A percentile compares a stretch with the other conserved stretches of the same genome.
Conservation (phyloP, 176 grass and related monocot species). For the Musa itinerans region DNA sequence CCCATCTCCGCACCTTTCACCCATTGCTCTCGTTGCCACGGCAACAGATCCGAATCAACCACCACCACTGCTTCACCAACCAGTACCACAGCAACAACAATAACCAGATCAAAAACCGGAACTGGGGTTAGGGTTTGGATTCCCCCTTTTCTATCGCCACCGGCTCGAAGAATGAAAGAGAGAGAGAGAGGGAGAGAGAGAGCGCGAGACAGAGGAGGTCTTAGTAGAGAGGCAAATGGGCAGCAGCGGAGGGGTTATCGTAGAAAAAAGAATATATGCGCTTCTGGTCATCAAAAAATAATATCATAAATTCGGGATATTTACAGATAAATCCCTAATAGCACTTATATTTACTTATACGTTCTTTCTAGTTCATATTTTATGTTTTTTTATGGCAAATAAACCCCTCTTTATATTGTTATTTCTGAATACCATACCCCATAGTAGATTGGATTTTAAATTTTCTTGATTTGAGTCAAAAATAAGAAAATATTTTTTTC, state of each 20-base stretch:
- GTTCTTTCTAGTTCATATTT: too few species aligned
- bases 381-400: fast-evolving
- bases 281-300: too few species aligned
- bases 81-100: not conserved
- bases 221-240: not conserved
- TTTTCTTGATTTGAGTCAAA: too few species aligned
- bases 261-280: not conserved
- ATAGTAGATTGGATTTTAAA: too few species aligned
- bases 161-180: not conserved
- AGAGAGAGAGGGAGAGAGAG: not conserved
- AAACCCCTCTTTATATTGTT: too few species aligned
- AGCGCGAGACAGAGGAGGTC: not conserved
- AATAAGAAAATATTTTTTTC: too few species aligned
- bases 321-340: too few species aligned
- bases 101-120: not conserved
- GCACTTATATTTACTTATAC: too few species aligned
- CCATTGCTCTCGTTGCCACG: constrained; percentile 8
- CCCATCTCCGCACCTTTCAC: constrained; percentile 10
- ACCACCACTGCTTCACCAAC: not conserved
- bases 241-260: not conserved
- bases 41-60: not conserved
- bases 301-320: too few species aligned
- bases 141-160: not conserved
- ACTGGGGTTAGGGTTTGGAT: constrained; percentile 20
- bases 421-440: too few species aligned